phyloP scores from a whole-genome alignment of 1,139 yeast species.

The Meyerozyma smithsonii region DNA sequence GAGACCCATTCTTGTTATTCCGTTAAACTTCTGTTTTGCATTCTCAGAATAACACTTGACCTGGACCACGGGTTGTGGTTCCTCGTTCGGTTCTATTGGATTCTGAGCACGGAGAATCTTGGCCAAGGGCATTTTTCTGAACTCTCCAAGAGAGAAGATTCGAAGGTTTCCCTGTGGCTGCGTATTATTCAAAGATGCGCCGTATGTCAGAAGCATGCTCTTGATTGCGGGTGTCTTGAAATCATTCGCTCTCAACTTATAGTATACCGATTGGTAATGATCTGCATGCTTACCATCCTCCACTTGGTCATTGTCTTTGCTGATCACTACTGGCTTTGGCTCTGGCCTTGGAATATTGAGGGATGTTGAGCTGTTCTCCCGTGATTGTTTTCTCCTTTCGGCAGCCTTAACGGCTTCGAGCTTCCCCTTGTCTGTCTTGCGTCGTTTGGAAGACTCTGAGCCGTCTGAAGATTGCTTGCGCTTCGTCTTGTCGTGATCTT shows the following conservation, averaged over 20 bases:
- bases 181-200: constrained; percentile 14
- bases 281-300: constrained; percentile 44
- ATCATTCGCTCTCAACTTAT: constrained; percentile 43
- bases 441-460: background rate
- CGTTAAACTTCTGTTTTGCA: constrained; percentile 62
- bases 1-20: constrained; percentile 67
- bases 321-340: constrained; percentile 14
- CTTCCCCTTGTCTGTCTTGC: background rate
- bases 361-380: background rate
- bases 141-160: constrained; percentile 23
- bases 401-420: background rate
- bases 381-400: background rate
- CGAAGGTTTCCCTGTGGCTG: constrained; percentile 13
- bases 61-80: constrained; percentile 16
- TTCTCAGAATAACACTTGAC: constrained; percentile 50
- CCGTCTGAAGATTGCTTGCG: background rate
- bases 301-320: constrained; percentile 34
- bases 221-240: constrained; percentile 38
- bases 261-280: constrained; percentile 47
- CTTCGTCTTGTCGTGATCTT: constrained; percentile 5
- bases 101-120: constrained; percentile 21
- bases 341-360: constrained; percentile 1
- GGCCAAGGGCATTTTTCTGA: constrained; percentile 27
- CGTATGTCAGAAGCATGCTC: constrained; percentile 19
- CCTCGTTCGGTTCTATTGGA: background rate